Conservation (phyloP, 148 eudicot species). For the Tetragonia tetragonoides region DNA sequence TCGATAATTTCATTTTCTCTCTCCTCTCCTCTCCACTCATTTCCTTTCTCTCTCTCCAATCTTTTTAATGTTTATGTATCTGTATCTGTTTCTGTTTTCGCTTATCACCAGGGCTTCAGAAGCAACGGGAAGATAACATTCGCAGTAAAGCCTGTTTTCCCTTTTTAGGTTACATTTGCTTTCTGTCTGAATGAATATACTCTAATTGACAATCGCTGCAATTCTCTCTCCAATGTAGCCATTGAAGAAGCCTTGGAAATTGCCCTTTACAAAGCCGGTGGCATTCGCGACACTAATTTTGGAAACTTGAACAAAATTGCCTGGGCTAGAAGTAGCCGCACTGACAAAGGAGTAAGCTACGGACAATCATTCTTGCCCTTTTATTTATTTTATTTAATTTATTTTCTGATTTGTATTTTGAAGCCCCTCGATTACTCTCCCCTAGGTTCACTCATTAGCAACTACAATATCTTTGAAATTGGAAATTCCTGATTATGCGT, state of each 20-base stretch:
- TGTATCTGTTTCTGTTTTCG: background rate
- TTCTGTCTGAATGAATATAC: background rate
- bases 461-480: slow-evolving; percentile 87
- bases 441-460: slow-evolving; percentile 85
- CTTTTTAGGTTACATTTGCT: background rate
- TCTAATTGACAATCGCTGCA: background rate
- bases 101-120: slow-evolving; percentile 47
- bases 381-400: background rate
- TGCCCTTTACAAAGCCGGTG: slow-evolving; percentile 84
- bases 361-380: too few species aligned
- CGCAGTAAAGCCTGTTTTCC: slow-evolving; percentile 46
- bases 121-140: slow-evolving; percentile 60
- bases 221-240: slow-evolving; percentile 37
- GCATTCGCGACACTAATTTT: slow-evolving; percentile 73
- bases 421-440: background rate
- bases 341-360: slow-evolving; percentile 97
- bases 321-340: slow-evolving; percentile 89
- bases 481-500: slow-evolving; percentile 85
- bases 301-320: slow-evolving; percentile 76
- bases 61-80: background rate
- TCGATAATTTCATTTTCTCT: background rate
- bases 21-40: background rate
- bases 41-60: background rate
- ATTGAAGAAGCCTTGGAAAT: slow-evolving; percentile 81
- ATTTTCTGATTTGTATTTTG: too few species aligned